Base-by-base conservation (phyloP, 805 yeast genomes). In the Candida gorgasii region DNA sequence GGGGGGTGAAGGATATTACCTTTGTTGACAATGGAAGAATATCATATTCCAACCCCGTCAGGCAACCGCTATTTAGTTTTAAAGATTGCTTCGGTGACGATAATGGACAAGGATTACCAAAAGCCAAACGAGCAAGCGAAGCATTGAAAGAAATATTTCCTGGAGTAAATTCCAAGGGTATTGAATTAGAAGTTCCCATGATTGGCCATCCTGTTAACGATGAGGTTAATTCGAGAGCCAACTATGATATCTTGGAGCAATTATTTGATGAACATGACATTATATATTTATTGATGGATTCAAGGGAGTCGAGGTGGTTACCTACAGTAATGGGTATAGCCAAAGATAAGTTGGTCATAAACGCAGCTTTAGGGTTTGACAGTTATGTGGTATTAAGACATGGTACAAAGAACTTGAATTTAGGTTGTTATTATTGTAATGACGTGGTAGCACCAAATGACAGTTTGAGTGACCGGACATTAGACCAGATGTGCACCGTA, bases 401-500 rank as follows among this genome's bases (percentile, higher is more conserved):
- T 63, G 98, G 97, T 0, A 69, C 74, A 31, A 50, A 44, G 28
- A 33, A 40, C 2, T 59, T 55, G 13, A 57, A 50, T 2, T 62
- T 90, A 32, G 99, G 99, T 0, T 93, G 99, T 61, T 93, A 93
- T 64, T 93, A 85, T 62, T 93, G 99, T 63, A 88, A 89, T 59
- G 99, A 93, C 59, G 90, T 93, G 7, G 89, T 89, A 40, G 98
- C 97, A 0, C 99, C 99, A 0, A 71, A 80, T 2, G 96, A 93
- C 59, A 84, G 95, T 44, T 65, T 88, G n/a, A 74, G 87, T 0
- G 95, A 89, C 55, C 73, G 96, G 39, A 86, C 97, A 0, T 67
- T 93, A 43, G 99, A 93, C 63, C 98, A 93, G 62, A 93, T 93
- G 97, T 93, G 99, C 58, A 93, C 99, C 0, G 99, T 93, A 1